Percentiles rank a stretch among this genome's conserved stretches.
Conservation (phyloP, 208 protist species). For the Trypanosoma scelopori region DNA sequence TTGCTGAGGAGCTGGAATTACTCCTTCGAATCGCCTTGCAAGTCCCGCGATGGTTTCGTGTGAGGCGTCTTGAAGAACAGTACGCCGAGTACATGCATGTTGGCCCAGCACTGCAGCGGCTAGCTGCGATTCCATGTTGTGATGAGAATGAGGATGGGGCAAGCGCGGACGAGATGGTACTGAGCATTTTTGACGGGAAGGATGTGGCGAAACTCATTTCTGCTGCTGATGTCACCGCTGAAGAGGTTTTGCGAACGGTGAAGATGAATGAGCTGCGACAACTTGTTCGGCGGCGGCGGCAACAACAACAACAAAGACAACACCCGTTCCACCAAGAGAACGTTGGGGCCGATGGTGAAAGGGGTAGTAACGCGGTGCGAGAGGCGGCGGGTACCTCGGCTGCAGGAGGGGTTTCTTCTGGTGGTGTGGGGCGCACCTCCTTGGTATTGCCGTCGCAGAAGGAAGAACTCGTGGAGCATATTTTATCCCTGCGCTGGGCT, state of each 20-base stretch:
- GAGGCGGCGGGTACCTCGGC: neutral
- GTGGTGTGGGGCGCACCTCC: neutral
- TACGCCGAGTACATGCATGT: conserved; percentile 64
- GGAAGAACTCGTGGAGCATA: conserved; percentile 44
- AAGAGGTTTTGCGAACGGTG: conserved; percentile 15
- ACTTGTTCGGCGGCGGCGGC: neutral
- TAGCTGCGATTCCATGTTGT: neutral
- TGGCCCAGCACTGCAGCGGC: conserved; percentile 29
- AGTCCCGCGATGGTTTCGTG: conserved; percentile 37
- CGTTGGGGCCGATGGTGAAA: neutral
- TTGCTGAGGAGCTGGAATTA: conserved; percentile 45
- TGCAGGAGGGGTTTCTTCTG: neutral
- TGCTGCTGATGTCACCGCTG: neutral
- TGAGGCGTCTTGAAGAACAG: conserved; percentile 39
- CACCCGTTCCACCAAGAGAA: neutral
- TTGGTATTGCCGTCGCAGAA: conserved; percentile 43
- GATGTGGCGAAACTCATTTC: neutral
- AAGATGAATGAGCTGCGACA: conserved; percentile 16
- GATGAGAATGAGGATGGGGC: neutral
- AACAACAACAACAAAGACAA: neutral
- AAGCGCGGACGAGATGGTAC: conserved; percentile 3
- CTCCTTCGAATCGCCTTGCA: conserved; percentile 57
- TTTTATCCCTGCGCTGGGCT: conserved; percentile 25
- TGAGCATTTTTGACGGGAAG: conserved; percentile 12
- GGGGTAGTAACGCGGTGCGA: neutral